A percentile compares a stretch with the other conserved stretches of the same genome.
phyloP scores from a whole-genome alignment of 2,329 filamentous ascomycete species.

The Fusarium cyanostomum region DNA sequence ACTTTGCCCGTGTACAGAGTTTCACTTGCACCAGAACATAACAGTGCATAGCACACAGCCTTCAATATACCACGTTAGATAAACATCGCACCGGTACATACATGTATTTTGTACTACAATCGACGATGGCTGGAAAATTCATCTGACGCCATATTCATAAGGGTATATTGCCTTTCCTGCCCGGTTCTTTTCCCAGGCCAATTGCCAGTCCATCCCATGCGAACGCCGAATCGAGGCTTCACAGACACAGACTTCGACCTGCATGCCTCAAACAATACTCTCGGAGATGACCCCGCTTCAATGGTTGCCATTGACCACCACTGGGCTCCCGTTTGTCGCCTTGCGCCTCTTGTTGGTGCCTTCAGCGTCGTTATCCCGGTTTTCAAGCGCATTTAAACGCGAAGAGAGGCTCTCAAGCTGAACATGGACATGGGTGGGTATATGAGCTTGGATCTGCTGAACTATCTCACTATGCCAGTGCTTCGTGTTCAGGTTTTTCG shows the following conservation, averaged over 20 bases:
- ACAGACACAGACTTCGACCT: not conserved
- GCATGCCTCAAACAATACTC: not conserved
- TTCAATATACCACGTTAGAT: not conserved
- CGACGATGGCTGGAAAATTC: not conserved
- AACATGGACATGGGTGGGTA: constrained; percentile 32
- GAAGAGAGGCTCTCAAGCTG: constrained; percentile 33
- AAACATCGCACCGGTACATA: not conserved
- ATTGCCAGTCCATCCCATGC: not conserved
- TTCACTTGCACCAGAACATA: not conserved
- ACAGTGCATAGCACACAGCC: not conserved
- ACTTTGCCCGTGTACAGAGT: not conserved
- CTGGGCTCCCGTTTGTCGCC: constrained; percentile 27
- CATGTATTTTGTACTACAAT: not conserved
- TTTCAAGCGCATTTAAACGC: constrained; percentile 38
- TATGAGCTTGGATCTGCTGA: constrained; percentile 46
- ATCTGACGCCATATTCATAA: constrained; percentile 21
- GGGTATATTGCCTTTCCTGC: constrained; percentile 31
- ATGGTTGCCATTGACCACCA: constrained; percentile 16
- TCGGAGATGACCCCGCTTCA: constrained; percentile 4
- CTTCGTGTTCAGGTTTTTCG: constrained; percentile 59
- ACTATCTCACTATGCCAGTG: constrained; percentile 54
- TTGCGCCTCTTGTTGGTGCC: constrained; percentile 38
- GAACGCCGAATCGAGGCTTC: constrained; percentile 6
- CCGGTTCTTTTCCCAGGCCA: not conserved
- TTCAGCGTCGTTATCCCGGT: constrained; percentile 9